Percentiles rank a stretch among this genome's conserved stretches.
Evolutionary conservation across 2,329 filamentous ascomycete species (phyloP).

Genomic region (Ophiostoma sp.): DNA sequence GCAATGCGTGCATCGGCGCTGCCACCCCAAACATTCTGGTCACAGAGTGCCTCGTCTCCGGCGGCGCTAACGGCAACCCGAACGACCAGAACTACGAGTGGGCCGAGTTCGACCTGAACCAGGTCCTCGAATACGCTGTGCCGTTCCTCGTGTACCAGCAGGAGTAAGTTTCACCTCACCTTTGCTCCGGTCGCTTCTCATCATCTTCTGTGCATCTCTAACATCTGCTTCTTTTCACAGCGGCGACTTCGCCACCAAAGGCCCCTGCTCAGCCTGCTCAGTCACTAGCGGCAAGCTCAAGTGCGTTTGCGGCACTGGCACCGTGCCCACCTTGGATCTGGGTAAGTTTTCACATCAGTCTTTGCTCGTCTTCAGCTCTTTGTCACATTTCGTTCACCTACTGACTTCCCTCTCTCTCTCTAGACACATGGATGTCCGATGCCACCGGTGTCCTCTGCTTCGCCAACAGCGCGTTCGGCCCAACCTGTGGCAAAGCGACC

Average conservation of each 20-base stretch:
- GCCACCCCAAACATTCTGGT: background rate
- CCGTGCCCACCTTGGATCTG: too few species aligned
- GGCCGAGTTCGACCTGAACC: background rate
- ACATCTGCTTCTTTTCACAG: background rate
- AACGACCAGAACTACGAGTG: background rate
- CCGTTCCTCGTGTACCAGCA: background rate
- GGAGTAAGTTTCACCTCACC: background rate
- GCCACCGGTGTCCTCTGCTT: background rate
- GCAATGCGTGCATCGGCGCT: background rate
- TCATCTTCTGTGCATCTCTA: background rate
- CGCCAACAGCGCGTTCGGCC: background rate
- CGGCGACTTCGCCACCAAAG: background rate
- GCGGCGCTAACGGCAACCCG: background rate
- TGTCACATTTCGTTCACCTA: too few species aligned
- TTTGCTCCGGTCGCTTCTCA: background rate
- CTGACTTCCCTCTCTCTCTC: background rate
- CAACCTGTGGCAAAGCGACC: background rate
- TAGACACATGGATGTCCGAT: background rate
- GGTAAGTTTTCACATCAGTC: background rate
- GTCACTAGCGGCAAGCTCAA: too few species aligned
- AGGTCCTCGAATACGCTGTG: background rate
- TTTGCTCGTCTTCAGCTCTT: background rate
- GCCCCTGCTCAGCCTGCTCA: background rate
- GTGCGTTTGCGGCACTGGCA: too few species aligned
- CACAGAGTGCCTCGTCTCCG: background rate